Percentiles rank a stretch among this genome's conserved stretches.
Conservation (phyloP, 768 basidiomycete species). For the Royoungia palumana region DNA sequence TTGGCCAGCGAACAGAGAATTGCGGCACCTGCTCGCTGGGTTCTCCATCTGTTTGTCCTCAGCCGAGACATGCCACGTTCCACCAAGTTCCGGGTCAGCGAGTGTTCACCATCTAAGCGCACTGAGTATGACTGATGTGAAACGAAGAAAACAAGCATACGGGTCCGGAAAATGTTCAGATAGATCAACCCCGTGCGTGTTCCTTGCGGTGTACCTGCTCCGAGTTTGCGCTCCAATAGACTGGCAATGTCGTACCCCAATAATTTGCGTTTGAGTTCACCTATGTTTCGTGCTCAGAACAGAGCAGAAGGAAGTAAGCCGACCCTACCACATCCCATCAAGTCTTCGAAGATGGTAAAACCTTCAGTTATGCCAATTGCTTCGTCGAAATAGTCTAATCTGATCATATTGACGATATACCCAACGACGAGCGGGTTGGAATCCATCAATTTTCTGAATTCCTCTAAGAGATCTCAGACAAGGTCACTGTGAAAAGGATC, state of each 20-base stretch:
- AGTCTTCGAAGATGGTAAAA: slow-evolving; percentile 13
- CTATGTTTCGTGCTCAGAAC: not conserved
- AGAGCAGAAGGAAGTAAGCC: not conserved
- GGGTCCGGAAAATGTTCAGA: slow-evolving; percentile 8
- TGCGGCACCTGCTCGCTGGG: slow-evolving; percentile 16
- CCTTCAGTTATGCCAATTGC: slow-evolving; percentile 20
- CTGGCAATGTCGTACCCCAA: slow-evolving; percentile 10
- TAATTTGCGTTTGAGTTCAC: not conserved
- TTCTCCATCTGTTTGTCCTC: slow-evolving; percentile 6
- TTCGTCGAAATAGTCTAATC: slow-evolving; percentile 25
- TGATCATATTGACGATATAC: slow-evolving; percentile 23
- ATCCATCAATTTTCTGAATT: not conserved
- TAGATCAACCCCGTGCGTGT: slow-evolving; percentile 17
- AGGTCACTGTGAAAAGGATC: not conserved
- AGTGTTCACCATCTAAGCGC: slow-evolving; percentile 5
- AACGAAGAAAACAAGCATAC: not conserved
- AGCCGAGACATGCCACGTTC: slow-evolving; percentile 11
- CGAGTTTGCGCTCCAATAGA: slow-evolving; percentile 10
- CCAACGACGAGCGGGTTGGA: slow-evolving; percentile 6
- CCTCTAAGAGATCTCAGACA: not conserved
- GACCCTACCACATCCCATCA: slow-evolving; percentile 8
- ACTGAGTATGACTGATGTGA: not conserved
- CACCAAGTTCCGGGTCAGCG: slow-evolving; percentile 9
- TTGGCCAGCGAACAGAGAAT: slow-evolving; percentile 17
- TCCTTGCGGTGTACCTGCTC: slow-evolving; percentile 8